Evolutionary conservation across 495 filamentous ascomycete genomes (phyloP).

Genomic region (Penicillium pulvis): DNA sequence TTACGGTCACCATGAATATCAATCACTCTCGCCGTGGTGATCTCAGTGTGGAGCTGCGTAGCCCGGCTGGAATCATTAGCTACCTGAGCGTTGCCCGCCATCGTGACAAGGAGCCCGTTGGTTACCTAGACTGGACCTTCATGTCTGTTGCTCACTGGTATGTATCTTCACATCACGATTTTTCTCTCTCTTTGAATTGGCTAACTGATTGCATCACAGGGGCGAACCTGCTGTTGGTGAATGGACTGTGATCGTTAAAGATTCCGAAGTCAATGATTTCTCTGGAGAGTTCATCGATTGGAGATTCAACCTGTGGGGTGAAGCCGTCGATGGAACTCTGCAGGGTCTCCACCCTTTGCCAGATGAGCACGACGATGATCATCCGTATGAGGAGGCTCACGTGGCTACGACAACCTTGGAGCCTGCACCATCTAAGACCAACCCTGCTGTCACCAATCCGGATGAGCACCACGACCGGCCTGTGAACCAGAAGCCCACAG

Average conservation of each 20-base stretch:
- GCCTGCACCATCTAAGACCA: conserved; percentile 47
- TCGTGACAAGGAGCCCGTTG: conserved; percentile 60
- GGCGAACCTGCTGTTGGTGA: conserved; percentile 84
- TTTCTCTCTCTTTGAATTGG: too few species aligned
- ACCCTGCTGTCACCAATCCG: conserved; percentile 44
- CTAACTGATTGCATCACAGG: conserved; percentile 49
- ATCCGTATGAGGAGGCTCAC: conserved; percentile 59
- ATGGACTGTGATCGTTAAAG: conserved; percentile 91
- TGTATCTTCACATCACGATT: conserved; percentile 38
- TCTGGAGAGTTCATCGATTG: conserved; percentile 84
- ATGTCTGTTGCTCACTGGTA: conserved; percentile 98
- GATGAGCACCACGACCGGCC: conserved; percentile 80
- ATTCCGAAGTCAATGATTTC: conserved; percentile 74
- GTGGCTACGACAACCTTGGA: conserved; percentile 57
- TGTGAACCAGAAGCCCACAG: conserved; percentile 59
- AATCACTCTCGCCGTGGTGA: conserved; percentile 85
- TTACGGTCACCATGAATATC: conserved; percentile 97
- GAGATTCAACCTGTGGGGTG: conserved; percentile 94
- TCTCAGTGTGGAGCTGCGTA: conserved; percentile 88
- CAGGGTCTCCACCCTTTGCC: conserved; percentile 80
- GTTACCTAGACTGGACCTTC: conserved; percentile 98
- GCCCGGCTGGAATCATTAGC: conserved; percentile 78
- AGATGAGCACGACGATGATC: conserved; percentile 80
- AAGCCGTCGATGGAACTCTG: conserved; percentile 71
- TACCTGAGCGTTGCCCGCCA: conserved; percentile 76